Conservation (phyloP, 108 stramenopile species). For the Schizochytrium sp. region DNA sequence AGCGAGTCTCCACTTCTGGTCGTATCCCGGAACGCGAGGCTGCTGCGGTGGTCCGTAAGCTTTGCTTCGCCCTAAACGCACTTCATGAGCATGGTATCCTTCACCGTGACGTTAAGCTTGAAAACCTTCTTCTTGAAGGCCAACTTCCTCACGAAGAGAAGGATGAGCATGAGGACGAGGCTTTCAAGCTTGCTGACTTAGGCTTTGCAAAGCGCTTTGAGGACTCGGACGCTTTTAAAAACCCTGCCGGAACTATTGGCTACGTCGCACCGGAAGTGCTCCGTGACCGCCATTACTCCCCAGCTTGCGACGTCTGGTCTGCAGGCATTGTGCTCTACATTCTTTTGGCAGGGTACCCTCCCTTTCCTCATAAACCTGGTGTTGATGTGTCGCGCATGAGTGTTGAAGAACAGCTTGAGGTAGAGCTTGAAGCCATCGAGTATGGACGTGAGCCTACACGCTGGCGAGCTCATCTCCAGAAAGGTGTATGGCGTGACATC, state of each 20-base stretch:
- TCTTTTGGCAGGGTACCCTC: constrained; percentile 75
- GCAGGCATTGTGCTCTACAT: constrained; percentile 80
- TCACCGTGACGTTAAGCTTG: constrained; percentile 77
- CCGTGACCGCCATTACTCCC: constrained; percentile 46
- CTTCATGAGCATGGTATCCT: constrained; percentile 72
- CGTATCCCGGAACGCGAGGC: constrained; percentile 67
- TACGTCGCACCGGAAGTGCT: constrained; percentile 74
- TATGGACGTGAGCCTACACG: constrained; percentile 42
- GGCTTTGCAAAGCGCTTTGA: constrained; percentile 61
- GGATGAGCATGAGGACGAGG: constrained; percentile 3
- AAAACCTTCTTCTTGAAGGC: constrained; percentile 72
- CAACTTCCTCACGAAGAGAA: background rate
- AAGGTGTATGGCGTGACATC: background rate
- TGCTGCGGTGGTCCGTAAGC: constrained; percentile 65
- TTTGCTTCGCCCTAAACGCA: constrained; percentile 67
- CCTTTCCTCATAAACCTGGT: constrained; percentile 67
- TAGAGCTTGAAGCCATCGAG: constrained; percentile 52
- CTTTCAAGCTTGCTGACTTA: constrained; percentile 65
- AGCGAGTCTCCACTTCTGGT: constrained; percentile 39
- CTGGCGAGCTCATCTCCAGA: constrained; percentile 39
- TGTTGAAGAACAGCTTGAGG: constrained; percentile 55
- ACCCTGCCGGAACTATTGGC: constrained; percentile 65
- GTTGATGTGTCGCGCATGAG: constrained; percentile 61
- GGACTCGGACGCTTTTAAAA: constrained; percentile 46
- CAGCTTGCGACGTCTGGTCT: constrained; percentile 77